Conservation (phyloP, 371 early-diverging fungal genomes). For the Rhizopus delemar region DNA sequence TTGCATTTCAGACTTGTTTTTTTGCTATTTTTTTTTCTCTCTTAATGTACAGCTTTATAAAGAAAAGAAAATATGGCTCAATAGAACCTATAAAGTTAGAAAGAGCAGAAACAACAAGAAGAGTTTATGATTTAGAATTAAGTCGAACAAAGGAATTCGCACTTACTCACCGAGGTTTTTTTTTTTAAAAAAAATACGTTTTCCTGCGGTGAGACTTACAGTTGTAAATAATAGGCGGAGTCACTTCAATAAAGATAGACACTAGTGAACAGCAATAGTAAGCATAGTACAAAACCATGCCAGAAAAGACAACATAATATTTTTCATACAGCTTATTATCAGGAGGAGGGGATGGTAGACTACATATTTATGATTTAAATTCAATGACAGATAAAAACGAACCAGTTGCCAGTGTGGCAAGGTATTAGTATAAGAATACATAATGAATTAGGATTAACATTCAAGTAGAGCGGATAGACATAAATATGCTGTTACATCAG, state of each 20-base stretch:
- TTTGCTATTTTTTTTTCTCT: constrained; percentile 1
- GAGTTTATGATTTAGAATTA: constrained; percentile 36
- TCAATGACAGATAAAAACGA: constrained; percentile 38
- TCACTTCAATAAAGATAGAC: constrained; percentile 60
- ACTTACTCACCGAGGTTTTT: constrained; percentile 40
- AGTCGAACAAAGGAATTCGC: constrained; percentile 41
- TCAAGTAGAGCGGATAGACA: constrained; percentile 57
- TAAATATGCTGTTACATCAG: constrained; percentile 66
- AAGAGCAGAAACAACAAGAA: constrained; percentile 42
- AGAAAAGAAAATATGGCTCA: constrained; percentile 36
- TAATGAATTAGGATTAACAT: neutral
- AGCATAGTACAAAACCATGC: constrained; percentile 10
- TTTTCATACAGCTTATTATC: constrained; percentile 55
- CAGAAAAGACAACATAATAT: neutral
- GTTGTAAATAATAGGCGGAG: constrained; percentile 42
- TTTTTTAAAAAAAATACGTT: neutral
- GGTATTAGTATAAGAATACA: constrained; percentile 29
- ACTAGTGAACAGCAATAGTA: constrained; percentile 64
- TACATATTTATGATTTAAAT: constrained; percentile 75
- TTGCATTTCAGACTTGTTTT: neutral
- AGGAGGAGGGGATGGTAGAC: constrained; percentile 67
- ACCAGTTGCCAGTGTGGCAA: constrained; percentile 48
- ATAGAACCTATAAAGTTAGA: constrained; percentile 31
- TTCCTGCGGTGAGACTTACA: neutral
- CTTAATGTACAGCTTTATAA: constrained; percentile 41